Evolutionary conservation across 169 alveolate species (phyloP).

Genomic region (Plasmodium gallinaceum): DNA sequence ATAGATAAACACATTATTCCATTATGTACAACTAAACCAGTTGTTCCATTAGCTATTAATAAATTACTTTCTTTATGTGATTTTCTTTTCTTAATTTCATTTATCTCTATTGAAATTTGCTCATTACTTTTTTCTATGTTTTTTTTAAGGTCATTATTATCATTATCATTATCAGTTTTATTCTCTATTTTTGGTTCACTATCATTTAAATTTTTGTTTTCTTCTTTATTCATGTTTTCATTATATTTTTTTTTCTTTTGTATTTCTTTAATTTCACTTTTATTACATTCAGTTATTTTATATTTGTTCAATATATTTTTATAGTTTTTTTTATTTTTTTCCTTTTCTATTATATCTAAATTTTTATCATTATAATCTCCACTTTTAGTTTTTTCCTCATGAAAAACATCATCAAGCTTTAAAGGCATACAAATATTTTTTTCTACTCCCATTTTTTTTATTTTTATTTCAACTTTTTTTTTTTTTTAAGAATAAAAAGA

Average conservation of each 20-base stretch:
- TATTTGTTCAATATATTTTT: slow-evolving; percentile 52
- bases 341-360: background rate
- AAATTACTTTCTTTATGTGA: slow-evolving; percentile 44
- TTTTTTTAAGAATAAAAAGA: background rate
- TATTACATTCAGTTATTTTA: slow-evolving; percentile 37
- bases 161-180: background rate
- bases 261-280: background rate
- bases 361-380: background rate
- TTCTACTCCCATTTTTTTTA: slow-evolving; percentile 36
- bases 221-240: background rate
- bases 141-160: background rate
- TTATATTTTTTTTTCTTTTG: background rate
- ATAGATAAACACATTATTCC: slow-evolving; percentile 67
- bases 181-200: background rate
- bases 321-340: slow-evolving; percentile 11
- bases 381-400: slow-evolving; percentile 2
- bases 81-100: slow-evolving; percentile 8
- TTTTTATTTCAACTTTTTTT: background rate
- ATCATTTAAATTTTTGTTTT: background rate
- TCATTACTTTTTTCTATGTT: background rate
- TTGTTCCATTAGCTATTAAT: slow-evolving; percentile 54
- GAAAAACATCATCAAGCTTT: slow-evolving; percentile 58
- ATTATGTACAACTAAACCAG: slow-evolving; percentile 61
- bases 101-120: background rate
- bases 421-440: slow-evolving; percentile 18